Conservation (phyloP, 306 rosid species). For the Cicer yamashitae region DNA sequence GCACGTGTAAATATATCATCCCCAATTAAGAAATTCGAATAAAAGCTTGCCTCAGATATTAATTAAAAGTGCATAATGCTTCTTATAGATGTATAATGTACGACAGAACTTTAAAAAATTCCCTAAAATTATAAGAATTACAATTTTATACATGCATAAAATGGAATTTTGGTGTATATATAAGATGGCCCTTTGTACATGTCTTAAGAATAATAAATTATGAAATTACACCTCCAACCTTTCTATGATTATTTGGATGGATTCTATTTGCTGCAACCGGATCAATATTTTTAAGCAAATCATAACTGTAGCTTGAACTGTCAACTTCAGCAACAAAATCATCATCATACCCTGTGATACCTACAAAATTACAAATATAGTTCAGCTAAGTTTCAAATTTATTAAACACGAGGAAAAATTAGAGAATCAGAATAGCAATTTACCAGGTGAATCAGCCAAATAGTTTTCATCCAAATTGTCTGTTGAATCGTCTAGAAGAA, state of each 20-base stretch:
- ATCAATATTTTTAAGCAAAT: slow-evolving; percentile 73
- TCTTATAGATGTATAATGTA: background rate
- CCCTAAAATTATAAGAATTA: background rate
- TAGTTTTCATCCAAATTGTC: slow-evolving; percentile 55
- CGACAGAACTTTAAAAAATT: background rate
- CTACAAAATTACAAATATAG: slow-evolving; percentile 47
- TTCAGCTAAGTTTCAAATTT: background rate
- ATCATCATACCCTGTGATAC: slow-evolving; percentile 41
- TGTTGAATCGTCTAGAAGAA: slow-evolving; percentile 75
- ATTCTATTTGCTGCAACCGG: slow-evolving; percentile 88
- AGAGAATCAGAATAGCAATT: slow-evolving; percentile 28
- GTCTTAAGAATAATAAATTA: slow-evolving; percentile 34
- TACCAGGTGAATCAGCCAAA: slow-evolving; percentile 54
- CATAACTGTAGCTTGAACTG: slow-evolving; percentile 52
- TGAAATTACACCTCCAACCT: slow-evolving; percentile 53
- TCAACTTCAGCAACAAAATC: slow-evolving; percentile 47
- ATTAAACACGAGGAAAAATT: background rate
- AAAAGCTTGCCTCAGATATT: background rate
- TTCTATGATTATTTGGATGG: slow-evolving; percentile 91
- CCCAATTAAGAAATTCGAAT: slow-evolving; percentile 11
- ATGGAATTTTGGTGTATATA: background rate
- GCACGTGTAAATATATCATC: slow-evolving; percentile 1
- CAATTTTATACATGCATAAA: background rate
- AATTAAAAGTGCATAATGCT: slow-evolving; percentile 24
- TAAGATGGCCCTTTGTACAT: background rate